Conservation (phyloP, 2,329 filamentous ascomycete species). For the Fusarium camptoceras region DNA sequence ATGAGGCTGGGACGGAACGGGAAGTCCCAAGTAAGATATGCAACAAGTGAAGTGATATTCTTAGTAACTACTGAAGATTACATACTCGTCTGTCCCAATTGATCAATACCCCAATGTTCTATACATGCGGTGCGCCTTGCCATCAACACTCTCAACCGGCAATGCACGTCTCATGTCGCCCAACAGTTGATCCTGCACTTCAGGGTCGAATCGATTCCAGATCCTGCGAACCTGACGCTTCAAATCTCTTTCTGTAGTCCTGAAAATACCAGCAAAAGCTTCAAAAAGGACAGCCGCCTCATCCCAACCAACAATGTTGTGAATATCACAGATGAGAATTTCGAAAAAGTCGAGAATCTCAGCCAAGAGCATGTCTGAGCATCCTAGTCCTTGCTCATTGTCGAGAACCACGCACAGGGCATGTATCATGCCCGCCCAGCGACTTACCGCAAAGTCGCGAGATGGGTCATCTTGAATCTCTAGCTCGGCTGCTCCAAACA, state of each 20-base stretch:
- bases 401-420: slow-evolving; percentile 47
- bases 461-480: slow-evolving; percentile 17
- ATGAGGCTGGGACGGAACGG: slow-evolving; percentile 41
- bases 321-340: slow-evolving; percentile 38
- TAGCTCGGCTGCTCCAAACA: slow-evolving; percentile 29
- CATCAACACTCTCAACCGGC: slow-evolving; percentile 18
- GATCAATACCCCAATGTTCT: slow-evolving; percentile 28
- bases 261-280: slow-evolving; percentile 42
- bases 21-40: slow-evolving; percentile 20
- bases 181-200: slow-evolving; percentile 35
- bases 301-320: slow-evolving; percentile 23
- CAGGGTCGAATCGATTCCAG: slow-evolving; percentile 41
- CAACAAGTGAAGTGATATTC: slow-evolving; percentile 27
- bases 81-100: neutral
- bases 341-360: slow-evolving; percentile 44
- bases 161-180: slow-evolving; percentile 31
- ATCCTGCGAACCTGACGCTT: slow-evolving; percentile 31
- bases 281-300: slow-evolving; percentile 37
- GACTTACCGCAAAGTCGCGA: slow-evolving; percentile 2
- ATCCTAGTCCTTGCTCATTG: slow-evolving; percentile 45
- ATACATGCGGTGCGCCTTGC: slow-evolving; percentile 39
- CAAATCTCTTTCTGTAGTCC: slow-evolving; percentile 9
- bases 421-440: slow-evolving; percentile 35
- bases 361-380: slow-evolving; percentile 42
- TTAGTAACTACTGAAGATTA: slow-evolving; percentile 18